Evolutionary conservation across 148 eudicot species (phyloP), one percentile per base, ranked within the genome.

Genomic region (Fagopyrum esculentum): DNA sequence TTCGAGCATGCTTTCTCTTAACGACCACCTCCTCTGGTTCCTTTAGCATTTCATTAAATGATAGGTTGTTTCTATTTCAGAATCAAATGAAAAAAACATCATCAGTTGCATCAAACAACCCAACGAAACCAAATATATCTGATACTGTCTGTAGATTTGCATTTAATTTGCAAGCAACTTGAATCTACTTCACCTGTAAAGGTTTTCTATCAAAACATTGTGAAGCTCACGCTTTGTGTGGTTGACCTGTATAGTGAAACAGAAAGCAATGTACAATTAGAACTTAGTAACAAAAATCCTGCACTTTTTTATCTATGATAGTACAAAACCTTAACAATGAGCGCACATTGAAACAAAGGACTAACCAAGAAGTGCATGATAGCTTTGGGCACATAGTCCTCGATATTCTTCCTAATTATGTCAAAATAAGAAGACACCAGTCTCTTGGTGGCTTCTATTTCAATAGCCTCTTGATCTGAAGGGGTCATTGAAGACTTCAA

Each of bases 291-390:
- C 69, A 63, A 5, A 4, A 57, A 30, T 10, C 44, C 4, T 29
- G 69, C 45, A 63, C 13, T 51, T 50, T 51, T 50, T 29, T 26
- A 30, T 63, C 2, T 10, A 30, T 26, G 69, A 12, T 49, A 8
- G 52, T 49, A 49, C 12, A 49, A 10, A 29, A 10, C 4, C 4
- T 63, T 63, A 30, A 63, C 12, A 29, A 55, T 16, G 60, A n/a
- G 19, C 26, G 35, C 44, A 63, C 2, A 1, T 69, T 3, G 6
- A 56, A 44, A 16, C 6, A 17, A 16, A 77, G 69, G 63, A 80
- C 87, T 78, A 70, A 84, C 87, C 87, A 84, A 80, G 72, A 84
- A 80, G 79, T 84, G 85, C 85, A 84, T 84, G 76, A 84, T 76
- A 73, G 87, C 87, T 74, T 84, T 84, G 72, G 87, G 87, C 73